phyloP scores from a whole-genome alignment of 2,329 filamentous ascomycete genomes.

The Tympanopsis confertula region DNA sequence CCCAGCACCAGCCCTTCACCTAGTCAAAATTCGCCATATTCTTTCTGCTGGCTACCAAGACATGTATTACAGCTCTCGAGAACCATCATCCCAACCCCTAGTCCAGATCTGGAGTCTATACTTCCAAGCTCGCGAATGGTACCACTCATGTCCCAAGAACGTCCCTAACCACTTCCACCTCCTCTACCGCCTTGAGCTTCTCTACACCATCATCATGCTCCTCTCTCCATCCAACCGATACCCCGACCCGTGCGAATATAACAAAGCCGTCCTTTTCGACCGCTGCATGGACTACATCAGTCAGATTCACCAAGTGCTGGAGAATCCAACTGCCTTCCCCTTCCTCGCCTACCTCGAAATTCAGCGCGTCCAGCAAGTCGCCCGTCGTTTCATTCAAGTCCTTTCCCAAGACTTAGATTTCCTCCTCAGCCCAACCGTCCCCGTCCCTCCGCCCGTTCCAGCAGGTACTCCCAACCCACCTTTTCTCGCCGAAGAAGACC shows the following conservation, averaged over 20 bases:
- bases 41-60: slow-evolving; percentile 48
- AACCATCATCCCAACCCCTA: slow-evolving; percentile 35
- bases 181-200: slow-evolving; percentile 44
- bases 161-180: slow-evolving; percentile 26
- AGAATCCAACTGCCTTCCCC: slow-evolving; percentile 28
- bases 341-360: slow-evolving; percentile 48
- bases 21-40: slow-evolving; percentile 44
- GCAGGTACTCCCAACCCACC: not conserved
- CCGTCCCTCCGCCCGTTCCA: not conserved
- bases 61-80: slow-evolving; percentile 41
- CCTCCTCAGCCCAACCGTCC: not conserved
- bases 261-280: slow-evolving; percentile 44
- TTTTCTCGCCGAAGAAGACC: not conserved
- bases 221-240: slow-evolving; percentile 42
- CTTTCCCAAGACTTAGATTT: slow-evolving; percentile 35
- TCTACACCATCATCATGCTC: slow-evolving; percentile 49
- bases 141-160: not conserved
- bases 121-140: not conserved
- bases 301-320: slow-evolving; percentile 35
- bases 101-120: not conserved
- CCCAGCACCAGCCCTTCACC: slow-evolving; percentile 37
- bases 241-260: slow-evolving; percentile 36
- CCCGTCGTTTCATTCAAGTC: slow-evolving; percentile 41
- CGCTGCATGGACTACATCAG: slow-evolving; percentile 43
- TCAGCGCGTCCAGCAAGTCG: slow-evolving; percentile 45